phyloP scores from a whole-genome alignment of 2,329 filamentous ascomycete genomes.

The Diaporthe humulicola region DNA sequence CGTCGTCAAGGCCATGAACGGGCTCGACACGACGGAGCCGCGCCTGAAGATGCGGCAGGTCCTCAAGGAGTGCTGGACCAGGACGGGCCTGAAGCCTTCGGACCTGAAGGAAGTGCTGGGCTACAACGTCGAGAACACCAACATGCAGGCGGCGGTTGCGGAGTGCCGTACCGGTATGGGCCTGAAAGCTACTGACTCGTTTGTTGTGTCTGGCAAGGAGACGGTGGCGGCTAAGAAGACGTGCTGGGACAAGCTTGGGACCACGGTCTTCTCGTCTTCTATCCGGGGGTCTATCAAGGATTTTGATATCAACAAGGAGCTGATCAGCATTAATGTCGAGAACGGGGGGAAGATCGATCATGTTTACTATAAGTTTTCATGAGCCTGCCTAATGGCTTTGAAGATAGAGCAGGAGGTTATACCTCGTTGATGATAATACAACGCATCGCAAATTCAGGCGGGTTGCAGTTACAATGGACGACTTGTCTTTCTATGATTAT shows the following conservation, averaged over 20 bases:
- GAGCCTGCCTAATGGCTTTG: neutral
- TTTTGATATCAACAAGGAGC: slow-evolving; percentile 4
- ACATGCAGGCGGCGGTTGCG: neutral
- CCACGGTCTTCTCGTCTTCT: neutral
- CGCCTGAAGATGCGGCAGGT: slow-evolving; percentile 17
- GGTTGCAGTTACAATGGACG: too few relatives aligned
- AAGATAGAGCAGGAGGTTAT: neutral
- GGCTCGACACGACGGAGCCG: slow-evolving; percentile 8
- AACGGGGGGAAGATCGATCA: neutral
- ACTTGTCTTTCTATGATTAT: neutral
- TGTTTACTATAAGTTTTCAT: slow-evolving; percentile 3
- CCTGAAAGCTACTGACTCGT: neutral
- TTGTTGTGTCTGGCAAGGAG: neutral
- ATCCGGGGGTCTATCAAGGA: neutral
- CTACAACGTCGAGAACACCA: neutral
- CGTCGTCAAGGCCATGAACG: neutral
- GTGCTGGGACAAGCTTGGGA: neutral
- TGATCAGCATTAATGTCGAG: neutral
- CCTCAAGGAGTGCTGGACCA: slow-evolving; percentile 9
- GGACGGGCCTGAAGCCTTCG: neutral
- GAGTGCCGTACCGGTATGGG: neutral
- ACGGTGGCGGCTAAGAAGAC: neutral
- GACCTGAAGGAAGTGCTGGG: slow-evolving; percentile 7
- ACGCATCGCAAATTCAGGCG: neutral
- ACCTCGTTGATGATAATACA: neutral